phyloP scores from a whole-genome alignment of 1,139 yeast species.

The Saccharomyces hybrid region DNA sequence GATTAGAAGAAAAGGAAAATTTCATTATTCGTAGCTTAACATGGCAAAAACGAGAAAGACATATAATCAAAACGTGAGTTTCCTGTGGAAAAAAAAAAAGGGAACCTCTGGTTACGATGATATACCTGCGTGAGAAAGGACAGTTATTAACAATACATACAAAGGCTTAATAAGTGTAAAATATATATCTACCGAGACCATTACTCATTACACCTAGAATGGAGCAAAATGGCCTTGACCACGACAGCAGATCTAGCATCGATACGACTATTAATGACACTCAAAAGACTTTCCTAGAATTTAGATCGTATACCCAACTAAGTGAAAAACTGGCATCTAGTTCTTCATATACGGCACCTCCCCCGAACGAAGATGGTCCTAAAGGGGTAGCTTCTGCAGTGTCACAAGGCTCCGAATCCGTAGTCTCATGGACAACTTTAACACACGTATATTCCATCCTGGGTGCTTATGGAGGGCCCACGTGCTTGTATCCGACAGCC shows the following conservation, averaged over 20 bases:
- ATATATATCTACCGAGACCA: neutral
- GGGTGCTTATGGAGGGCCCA: constrained; percentile 27
- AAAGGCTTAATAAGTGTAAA: neutral
- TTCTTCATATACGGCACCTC: neutral
- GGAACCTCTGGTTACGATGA: neutral
- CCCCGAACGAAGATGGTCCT: neutral
- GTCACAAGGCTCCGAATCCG: neutral
- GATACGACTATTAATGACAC: constrained; percentile 5
- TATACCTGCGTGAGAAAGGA: neutral
- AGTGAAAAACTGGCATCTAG: constrained; percentile 5
- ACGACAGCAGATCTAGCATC: constrained; percentile 4
- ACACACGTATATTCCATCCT: constrained; percentile 22
- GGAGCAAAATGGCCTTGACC: constrained; percentile 10
- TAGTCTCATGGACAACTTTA: constrained; percentile 22
- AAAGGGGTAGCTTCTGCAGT: neutral
- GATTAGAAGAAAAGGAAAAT: neutral
- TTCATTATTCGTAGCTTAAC: neutral
- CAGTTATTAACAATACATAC: neutral
- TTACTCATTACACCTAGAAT: constrained; percentile 1
- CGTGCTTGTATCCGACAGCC: constrained; percentile 20
- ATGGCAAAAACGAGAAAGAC: neutral
- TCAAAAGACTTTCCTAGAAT: constrained; percentile 8
- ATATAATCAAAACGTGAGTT: neutral
- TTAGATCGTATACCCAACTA: constrained; percentile 7
- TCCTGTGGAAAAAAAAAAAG: neutral